Evolutionary conservation across 2,329 filamentous ascomycete species (phyloP), one percentile per base, ranked within the genome.

Genomic region (Verticillium tricorpus): DNA sequence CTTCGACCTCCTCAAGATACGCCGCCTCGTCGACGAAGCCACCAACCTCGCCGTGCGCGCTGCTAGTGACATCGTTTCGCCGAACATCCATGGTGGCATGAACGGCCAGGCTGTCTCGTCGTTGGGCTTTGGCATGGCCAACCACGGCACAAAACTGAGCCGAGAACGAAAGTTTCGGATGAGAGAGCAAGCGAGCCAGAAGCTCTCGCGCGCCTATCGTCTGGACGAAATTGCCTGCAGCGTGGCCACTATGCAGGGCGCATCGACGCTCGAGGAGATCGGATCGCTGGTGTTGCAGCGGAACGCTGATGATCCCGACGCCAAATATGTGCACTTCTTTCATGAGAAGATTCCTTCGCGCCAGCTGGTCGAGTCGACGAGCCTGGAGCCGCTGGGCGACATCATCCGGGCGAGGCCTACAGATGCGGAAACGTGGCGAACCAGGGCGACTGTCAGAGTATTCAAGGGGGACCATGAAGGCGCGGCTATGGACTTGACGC

Each of bases 311-410:
- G 87, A 93, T 69, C 75, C 81, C 54, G 90, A 95, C 69, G 92
- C 91, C 32, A 90, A 89, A 73, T 95, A 95, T 71, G 92, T 95
- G n/a, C 90, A 95, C 72, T 95, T 94, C 77, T 96, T 96, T 74
- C 91, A 94, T 75, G 91, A 96, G 76, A 95, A 94, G 82, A 93
- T 95, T 31, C 89, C 91, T 1, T 90, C 87, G 50, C 80, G 89
- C 52, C 87, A 89, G 71, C 78, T 95, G 72, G 89, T 87, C 39
- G 85, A 91, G 69, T 88, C 84, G 68, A 93, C 90, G 9, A 88
- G 85, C 64, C 74, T 93, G 61, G 77, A 84, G 59, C 81, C 87
- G 4, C 74, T 96, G 66, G 80, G 88, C 70, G 84, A 90, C 40
- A 85, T 94, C 61, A 88, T 93, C 63, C 76, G 79, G 14, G 83